Evolutionary conservation across 225 moss, liverwort and hornwort genomes (phyloP).

Genomic region (Marchantia paleacea): DNA sequence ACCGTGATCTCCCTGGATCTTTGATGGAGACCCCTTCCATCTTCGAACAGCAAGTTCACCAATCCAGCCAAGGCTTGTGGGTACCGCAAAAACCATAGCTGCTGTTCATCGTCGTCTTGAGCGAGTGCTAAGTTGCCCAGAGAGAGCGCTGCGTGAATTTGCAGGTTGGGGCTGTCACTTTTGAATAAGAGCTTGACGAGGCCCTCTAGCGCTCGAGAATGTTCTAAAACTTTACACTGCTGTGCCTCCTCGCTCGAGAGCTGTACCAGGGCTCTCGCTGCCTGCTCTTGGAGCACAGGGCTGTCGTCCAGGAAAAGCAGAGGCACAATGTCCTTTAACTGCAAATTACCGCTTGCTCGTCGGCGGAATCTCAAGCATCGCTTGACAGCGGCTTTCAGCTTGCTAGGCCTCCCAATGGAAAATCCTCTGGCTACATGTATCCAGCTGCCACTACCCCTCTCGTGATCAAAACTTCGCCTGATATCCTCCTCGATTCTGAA

Average conservation of each 20-base stretch:
- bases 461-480: background rate
- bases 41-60: background rate
- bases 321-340: background rate
- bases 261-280: slow-evolving; percentile 3
- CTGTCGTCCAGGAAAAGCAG: background rate
- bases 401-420: background rate
- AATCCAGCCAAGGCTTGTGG: background rate
- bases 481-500: background rate
- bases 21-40: background rate
- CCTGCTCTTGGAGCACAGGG: slow-evolving; percentile 4
- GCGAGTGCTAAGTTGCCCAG: background rate
- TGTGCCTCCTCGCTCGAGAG: background rate
- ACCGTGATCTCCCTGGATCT: background rate
- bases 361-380: background rate
- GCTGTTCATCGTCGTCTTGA: background rate
- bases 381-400: background rate
- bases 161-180: slow-evolving; percentile 1
- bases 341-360: background rate
- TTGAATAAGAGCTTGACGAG: background rate
- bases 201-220: background rate
- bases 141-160: background rate
- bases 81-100: background rate
- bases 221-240: background rate
- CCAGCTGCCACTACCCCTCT: background rate
- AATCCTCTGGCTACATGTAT: background rate